Base-by-base conservation (phyloP, 2,329 filamentous ascomycete genomes). In the Pseudogymnoascus pannorum region DNA sequence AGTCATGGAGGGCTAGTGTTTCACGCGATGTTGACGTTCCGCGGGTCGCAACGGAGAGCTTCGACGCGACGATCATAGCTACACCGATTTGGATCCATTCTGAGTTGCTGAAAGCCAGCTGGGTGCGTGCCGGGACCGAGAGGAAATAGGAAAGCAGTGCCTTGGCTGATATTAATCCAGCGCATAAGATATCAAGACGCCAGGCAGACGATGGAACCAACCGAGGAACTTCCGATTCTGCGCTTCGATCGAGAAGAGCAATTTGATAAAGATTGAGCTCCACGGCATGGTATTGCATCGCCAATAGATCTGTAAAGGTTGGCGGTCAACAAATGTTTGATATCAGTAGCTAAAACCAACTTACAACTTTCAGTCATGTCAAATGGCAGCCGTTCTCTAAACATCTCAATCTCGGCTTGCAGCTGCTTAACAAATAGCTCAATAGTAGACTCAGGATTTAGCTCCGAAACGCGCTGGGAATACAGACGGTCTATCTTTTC, bases 21-120 rank as follows among this genome's bases (percentile, higher is more conserved):
- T 54, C 48, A 14, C 26, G 26, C 5, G 48, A 31, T 12, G 48
- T 11, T 54, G 48, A 18, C 20, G 48, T 12, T 20, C 26, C 48
- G 9, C 48, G 48, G 5, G 48, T 18, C 29, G 42, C 57, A 57
- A 35, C 60, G 5, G 51, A 57, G 16, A 60, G 59, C 22, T 51
- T 60, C 16, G 61, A 51, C 9, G 35, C 33, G 14, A 60, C 59
- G 24, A 60, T 9, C 61, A 70, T 62, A 24, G 66, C 70, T 61
- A 76, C 75, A 4, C 70, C 73, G 14, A 75, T 59, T 62, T 77
- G 75, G 2, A 77, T 68, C 74, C 75, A 76, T 62, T 75, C 70
- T 1, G 72, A 67, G 58, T 76, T 75, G 35, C 72, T 75, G 16
- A 76, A 69, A 1, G 66, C 66, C 48, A 71, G 67, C 60, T 77